phyloP scores from a whole-genome alignment of 2,329 filamentous ascomycete species.

The Clonostachys chloroleuca region DNA sequence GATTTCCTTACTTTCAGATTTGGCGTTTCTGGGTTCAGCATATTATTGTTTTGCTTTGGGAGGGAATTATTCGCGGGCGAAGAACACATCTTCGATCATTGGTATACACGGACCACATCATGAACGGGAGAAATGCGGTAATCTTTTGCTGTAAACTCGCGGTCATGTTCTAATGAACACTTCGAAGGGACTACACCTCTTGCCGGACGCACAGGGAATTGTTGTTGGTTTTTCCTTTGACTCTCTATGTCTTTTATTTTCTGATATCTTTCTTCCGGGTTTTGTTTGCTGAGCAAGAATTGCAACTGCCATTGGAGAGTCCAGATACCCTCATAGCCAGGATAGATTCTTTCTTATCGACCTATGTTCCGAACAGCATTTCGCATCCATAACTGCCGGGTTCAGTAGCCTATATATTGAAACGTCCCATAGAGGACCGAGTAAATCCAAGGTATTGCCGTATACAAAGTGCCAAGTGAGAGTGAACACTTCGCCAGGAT shows the following conservation, averaged over 20 bases:
- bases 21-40: too few relatives aligned
- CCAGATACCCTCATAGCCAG: not conserved
- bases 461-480: too few relatives aligned
- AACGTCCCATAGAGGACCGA: too few relatives aligned
- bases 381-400: too few relatives aligned
- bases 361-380: not conserved
- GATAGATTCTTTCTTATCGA: not conserved
- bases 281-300: not conserved
- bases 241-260: not conserved
- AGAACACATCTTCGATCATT: not conserved
- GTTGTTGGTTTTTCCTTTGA: not conserved
- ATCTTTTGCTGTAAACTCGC: not conserved
- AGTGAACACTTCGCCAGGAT: too few relatives aligned
- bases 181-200: slow-evolving; percentile 4
- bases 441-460: too few relatives aligned
- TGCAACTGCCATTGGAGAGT: not conserved
- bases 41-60: too few relatives aligned
- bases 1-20: too few relatives aligned
- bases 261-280: not conserved
- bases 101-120: not conserved
- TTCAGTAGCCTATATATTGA: too few relatives aligned
- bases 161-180: too few relatives aligned
- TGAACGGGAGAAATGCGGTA: not conserved
- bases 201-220: not conserved
- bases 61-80: too few relatives aligned